Conservation (phyloP, 441 rosid genomes). For the Erysimum cheiri region DNA sequence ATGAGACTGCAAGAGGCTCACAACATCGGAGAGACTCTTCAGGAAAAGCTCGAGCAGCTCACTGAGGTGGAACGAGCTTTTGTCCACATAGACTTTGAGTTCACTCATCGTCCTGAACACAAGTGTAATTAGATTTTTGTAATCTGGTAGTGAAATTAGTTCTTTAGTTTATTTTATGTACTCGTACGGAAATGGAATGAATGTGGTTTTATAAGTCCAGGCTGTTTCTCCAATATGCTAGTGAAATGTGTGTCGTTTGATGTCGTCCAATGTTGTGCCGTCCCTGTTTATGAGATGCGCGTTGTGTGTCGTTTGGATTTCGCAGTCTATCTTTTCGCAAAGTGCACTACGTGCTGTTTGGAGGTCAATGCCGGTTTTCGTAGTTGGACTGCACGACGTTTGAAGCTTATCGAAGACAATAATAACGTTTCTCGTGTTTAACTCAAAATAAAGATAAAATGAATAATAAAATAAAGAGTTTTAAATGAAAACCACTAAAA, state of each 20-base stretch:
- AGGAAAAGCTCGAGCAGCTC: slow-evolving; percentile 74
- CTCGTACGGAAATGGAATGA: neutral
- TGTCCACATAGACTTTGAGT: slow-evolving; percentile 54
- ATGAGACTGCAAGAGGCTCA: slow-evolving; percentile 71
- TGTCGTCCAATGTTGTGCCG: slow-evolving; percentile 6
- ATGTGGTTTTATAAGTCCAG: slow-evolving; percentile 10
- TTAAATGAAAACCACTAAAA: slow-evolving; percentile 55
- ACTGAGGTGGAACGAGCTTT: slow-evolving; percentile 81
- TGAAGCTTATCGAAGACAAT: slow-evolving; percentile 8
- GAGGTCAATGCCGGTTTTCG: neutral
- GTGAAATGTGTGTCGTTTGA: slow-evolving; percentile 15
- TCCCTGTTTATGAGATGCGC: neutral
- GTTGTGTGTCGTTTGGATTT: neutral
- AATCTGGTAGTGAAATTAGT: slow-evolving; percentile 16
- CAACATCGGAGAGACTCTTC: slow-evolving; percentile 78
- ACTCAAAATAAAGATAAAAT: slow-evolving; percentile 1
- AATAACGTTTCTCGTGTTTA: neutral
- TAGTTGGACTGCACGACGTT: slow-evolving; percentile 19
- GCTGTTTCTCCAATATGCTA: slow-evolving; percentile 14
- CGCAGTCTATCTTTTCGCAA: neutral
- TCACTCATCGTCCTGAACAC: slow-evolving; percentile 49
- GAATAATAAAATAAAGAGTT: slow-evolving; percentile 37
- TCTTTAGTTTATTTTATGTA: slow-evolving; percentile 10
- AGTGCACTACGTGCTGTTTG: slow-evolving; percentile 17
- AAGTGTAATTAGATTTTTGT: slow-evolving; percentile 38